phyloP scores from a whole-genome alignment of 352 stramenopile genomes.

The Pythium myriotylum region DNA sequence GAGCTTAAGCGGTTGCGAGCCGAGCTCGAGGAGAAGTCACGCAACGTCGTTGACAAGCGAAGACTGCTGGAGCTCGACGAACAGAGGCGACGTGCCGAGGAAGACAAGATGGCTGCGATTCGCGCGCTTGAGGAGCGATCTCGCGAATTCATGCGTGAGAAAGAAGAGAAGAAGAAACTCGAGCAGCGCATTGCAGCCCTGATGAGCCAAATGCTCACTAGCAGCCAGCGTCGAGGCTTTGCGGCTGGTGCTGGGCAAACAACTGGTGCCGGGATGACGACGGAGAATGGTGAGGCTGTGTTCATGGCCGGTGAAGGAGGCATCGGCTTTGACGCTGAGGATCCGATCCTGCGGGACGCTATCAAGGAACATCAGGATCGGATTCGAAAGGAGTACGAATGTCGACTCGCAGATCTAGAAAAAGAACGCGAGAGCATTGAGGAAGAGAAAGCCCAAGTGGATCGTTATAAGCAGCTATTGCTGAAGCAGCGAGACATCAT shows the following conservation, averaged over 20 bases:
- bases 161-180: slow-evolving; percentile 95
- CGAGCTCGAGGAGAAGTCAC: slow-evolving; percentile 92
- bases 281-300: slow-evolving; percentile 5
- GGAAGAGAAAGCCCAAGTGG: slow-evolving; percentile 94
- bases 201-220: slow-evolving; percentile 93
- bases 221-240: slow-evolving; percentile 48
- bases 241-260: slow-evolving; percentile 5
- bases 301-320: slow-evolving; percentile 22
- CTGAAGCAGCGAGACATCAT: slow-evolving; percentile 97
- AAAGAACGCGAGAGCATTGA: slow-evolving; percentile 94
- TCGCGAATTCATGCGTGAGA: slow-evolving; percentile 94
- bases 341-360: slow-evolving; percentile 75
- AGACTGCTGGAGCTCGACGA: slow-evolving; percentile 90
- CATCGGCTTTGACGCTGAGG: slow-evolving; percentile 59
- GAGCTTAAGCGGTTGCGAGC: slow-evolving; percentile 92
- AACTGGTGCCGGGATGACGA: neutral
- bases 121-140: slow-evolving; percentile 90
- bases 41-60: slow-evolving; percentile 94
- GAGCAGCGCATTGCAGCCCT: slow-evolving; percentile 93
- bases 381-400: slow-evolving; percentile 92
- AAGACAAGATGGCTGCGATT: slow-evolving; percentile 95
- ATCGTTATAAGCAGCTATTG: slow-evolving; percentile 96
- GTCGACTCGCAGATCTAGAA: slow-evolving; percentile 91
- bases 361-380: slow-evolving; percentile 91
- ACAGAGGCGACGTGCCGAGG: slow-evolving; percentile 87